Evolutionary conservation across 176 grass and related monocot genomes (phyloP), one percentile per base, ranked within the genome.

Genomic region (Carex myosuroides): DNA sequence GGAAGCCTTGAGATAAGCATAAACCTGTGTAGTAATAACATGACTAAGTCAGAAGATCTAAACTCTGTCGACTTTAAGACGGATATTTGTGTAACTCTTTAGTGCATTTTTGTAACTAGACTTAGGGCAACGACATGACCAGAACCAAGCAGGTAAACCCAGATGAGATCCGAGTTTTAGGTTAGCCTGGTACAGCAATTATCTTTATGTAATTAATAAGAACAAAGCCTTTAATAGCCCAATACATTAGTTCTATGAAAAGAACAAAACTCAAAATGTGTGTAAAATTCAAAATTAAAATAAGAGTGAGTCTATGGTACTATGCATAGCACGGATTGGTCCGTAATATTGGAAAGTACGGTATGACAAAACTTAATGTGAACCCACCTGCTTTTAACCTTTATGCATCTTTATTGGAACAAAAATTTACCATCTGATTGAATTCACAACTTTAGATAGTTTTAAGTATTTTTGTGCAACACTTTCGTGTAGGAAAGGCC

Each of bases 1-100:
- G 33, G 79, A 71, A 83, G 60, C 22, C 91, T 93, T 26, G 92
- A 93, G 60, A 98, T 87, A 80, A 98, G 74, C 87, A 98, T 95
- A 85, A 98, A 95, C 84, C 95, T 98, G 88, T 22, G 65, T 85
- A 53, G 82, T 24, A 87, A 42, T 68, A 79, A 81, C 29, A 88
- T 39, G 20, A 81, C 26, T 29, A 63, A 63, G 33, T 39, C 1
- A 81, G 59, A 8, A 62, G 20, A 7, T 6, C 17, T 70, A 70
- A 70, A 70, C 22, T 12, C 67, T 10, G 37, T 69, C n/a, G 10
- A 14, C 33, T 50, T 50, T 24, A 73, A 22, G 70, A 73, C 10
- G 21, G 70, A 14, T 8, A 75, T 70, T 24, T 75, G 4, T 53
- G 70, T 3, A 53, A 26, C 20, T 53, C 18, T 60, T 60, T 60